Evolutionary conservation across 257 asterid genomes (phyloP), one percentile per base, ranked within the genome.

Genomic region (Nicotiana knightiana): DNA sequence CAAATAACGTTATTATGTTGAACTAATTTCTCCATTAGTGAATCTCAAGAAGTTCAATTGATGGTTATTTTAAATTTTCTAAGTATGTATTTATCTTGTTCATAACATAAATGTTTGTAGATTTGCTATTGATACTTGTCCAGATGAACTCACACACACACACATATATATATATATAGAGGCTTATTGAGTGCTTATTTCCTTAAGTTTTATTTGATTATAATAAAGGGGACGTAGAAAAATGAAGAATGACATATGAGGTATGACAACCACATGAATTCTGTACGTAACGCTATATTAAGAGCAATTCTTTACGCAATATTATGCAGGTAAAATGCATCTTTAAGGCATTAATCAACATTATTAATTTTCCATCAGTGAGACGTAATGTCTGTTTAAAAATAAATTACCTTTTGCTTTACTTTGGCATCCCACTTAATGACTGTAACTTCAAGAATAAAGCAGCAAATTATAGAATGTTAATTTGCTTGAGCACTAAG

Each of bases 361-460:
- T 70, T 70, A 43, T 28, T 70, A 43, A 21, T 68, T n/a, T 5
- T 37, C 1, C 58, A 21, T 70, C 17, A 43, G 58, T 43, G 21
- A 70, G 35, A 70, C 17, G 58, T 17, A 43, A 70, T 21, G 58
- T 46, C 39, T 28, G 43, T 30, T 12, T n/a, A 71, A 71, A 48
- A 70, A 12, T 46, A 4, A 6, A 71, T 71, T 71, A 71, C 21
- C 61, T 71, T 71, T 71, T 71, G 79, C 79, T 71, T 48, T 71
- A 71, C 39, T 71, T 71, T 24, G 61, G 21, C 78, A 70, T 43
- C 12, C 24, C 7, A 24, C 54, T 71, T 71, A 46, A 71, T 46
- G 61, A 71, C 21, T 35, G 79, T 46, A 39, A 39, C 46, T 39
- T 39, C 46, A 6, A 39, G 46, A 6, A 6, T 7, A 7, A 6